Evolutionary conservation across 2,329 filamentous ascomycete species (phyloP).

Genomic region (Xylogone sp.): DNA sequence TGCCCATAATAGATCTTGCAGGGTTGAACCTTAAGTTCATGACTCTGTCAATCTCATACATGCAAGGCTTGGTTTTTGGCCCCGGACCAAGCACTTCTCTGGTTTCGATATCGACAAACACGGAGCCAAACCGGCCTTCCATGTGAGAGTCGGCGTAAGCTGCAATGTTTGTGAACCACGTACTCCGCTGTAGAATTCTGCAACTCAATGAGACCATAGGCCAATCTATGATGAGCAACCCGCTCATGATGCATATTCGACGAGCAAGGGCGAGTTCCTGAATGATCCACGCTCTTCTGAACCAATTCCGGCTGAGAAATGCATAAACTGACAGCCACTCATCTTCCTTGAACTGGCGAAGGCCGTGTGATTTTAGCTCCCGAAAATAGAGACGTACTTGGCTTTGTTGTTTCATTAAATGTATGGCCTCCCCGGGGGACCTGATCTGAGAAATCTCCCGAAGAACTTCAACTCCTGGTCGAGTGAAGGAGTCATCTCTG

Average conservation of each 20-base stretch:
- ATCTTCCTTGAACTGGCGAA: not conserved
- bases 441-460: not conserved
- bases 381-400: not conserved
- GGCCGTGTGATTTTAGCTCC: not conserved
- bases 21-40: not conserved
- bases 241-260: not conserved
- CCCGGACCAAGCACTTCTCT: not conserved
- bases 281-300: constrained; percentile 5
- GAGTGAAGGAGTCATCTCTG: constrained; percentile 4
- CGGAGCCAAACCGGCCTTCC: not conserved
- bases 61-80: not conserved
- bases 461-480: not conserved
- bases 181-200: not conserved
- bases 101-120: not conserved
- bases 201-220: not conserved
- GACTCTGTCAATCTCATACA: not conserved
- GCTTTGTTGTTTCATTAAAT: not conserved
- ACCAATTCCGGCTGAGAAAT: constrained; percentile 3
- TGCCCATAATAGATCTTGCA: not conserved
- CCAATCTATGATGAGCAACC: not conserved
- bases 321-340: not conserved
- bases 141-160: not conserved
- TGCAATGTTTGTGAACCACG: not conserved
- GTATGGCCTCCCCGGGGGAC: not conserved
- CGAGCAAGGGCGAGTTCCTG: constrained; percentile 5